phyloP scores from a whole-genome alignment of 768 basidiomycete genomes.

The Rhodotorula paludigena region DNA sequence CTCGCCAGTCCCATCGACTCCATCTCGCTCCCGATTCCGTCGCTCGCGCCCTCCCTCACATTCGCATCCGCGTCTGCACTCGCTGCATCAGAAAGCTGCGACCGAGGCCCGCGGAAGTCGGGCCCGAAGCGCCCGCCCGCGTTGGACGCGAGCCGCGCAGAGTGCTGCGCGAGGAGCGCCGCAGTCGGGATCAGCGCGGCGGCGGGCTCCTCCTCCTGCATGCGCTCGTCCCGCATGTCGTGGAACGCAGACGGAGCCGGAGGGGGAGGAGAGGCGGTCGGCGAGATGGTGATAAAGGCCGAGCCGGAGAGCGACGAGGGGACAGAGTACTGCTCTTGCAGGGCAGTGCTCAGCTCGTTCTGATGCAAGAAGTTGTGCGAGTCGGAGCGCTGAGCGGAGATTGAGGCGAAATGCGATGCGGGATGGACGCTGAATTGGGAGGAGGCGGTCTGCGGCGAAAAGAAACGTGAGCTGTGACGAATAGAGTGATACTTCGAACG shows the following conservation, averaged over 20 bases:
- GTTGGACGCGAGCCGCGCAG: not conserved
- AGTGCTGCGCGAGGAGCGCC: not conserved
- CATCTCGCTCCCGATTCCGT: too few relatives aligned
- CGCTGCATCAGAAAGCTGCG: not conserved
- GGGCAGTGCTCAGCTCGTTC: too few relatives aligned
- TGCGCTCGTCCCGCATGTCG: not conserved
- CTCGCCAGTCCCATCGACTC: not conserved
- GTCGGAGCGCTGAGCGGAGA: too few relatives aligned
- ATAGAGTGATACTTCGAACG: too few relatives aligned
- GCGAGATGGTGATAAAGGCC: conserved; percentile 3
- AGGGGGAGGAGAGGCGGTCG: not conserved
- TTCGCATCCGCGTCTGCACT: not conserved
- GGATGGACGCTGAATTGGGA: too few relatives aligned
- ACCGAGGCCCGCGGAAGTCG: not conserved
- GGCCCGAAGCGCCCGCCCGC: not conserved
- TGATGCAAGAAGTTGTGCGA: too few relatives aligned
- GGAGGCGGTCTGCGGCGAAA: too few relatives aligned
- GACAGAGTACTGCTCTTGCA: not conserved
- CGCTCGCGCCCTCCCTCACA: too few relatives aligned
- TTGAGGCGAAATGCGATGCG: too few relatives aligned
- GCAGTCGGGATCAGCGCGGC: not conserved
- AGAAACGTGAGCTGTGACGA: too few relatives aligned
- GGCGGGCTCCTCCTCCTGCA: too few relatives aligned
- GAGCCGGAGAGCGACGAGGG: not conserved
- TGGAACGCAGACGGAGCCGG: not conserved